Conservation (phyloP, 257 asterid genomes). For the Jasminum sambac region DNA sequence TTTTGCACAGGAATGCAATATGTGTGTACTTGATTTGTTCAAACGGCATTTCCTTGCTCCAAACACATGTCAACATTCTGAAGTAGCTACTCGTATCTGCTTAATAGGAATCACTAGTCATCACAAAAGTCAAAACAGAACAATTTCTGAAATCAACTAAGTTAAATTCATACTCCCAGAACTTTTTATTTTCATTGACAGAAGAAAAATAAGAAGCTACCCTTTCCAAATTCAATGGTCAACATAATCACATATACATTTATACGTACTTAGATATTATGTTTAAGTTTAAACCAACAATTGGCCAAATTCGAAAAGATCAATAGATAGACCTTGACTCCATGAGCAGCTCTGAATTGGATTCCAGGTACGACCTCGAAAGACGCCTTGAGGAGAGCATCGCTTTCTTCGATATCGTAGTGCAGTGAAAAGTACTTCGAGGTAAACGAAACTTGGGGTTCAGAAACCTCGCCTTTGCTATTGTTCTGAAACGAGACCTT, state of each 20-base stretch:
- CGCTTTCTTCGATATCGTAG: slow-evolving; percentile 77
- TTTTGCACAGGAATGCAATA: too few relatives aligned
- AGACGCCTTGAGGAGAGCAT: slow-evolving; percentile 71
- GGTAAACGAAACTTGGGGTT: slow-evolving; percentile 67
- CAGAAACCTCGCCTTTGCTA: slow-evolving; percentile 72
- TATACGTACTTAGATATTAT: neutral
- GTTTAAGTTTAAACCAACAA: neutral
- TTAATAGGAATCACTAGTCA: neutral
- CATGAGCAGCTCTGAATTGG: slow-evolving; percentile 61
- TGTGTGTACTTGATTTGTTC: too few relatives aligned
- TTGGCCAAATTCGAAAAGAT: neutral
- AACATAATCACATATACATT: neutral
- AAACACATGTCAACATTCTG: neutral
- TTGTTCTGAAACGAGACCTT: slow-evolving; percentile 69
- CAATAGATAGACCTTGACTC: slow-evolving; percentile 54
- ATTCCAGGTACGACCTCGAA: slow-evolving; percentile 58
- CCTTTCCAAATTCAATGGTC: neutral
- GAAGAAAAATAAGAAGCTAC: neutral
- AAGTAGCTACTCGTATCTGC: neutral
- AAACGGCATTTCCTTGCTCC: too few relatives aligned
- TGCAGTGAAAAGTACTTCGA: slow-evolving; percentile 66
- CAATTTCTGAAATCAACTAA: neutral
- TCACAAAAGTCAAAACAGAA: neutral
- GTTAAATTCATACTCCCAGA: neutral
- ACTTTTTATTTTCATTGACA: too few relatives aligned